Evolutionary conservation across 2,329 filamentous ascomycete genomes (phyloP).

Genomic region (Alternaria brassicae): DNA sequence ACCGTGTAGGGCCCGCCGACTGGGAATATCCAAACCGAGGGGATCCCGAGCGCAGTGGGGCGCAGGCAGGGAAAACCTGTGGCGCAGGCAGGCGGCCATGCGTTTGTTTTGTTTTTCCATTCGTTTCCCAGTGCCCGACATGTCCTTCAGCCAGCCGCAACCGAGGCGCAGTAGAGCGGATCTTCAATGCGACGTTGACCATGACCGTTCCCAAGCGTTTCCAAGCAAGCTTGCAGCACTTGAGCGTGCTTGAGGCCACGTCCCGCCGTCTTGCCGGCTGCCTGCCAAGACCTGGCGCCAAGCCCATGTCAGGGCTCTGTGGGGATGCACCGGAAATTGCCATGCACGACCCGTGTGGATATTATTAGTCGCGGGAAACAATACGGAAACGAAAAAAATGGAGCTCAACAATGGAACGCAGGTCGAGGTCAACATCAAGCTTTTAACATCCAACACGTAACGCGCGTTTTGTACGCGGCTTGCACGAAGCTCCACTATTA

Average conservation of each 20-base stretch:
- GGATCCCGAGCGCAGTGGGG: neutral
- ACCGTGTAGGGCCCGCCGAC: neutral
- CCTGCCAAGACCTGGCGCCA: slow-evolving; percentile 19
- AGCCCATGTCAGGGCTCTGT: slow-evolving; percentile 7
- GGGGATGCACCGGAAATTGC: slow-evolving; percentile 14
- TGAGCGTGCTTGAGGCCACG: slow-evolving; percentile 14
- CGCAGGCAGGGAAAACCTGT: neutral
- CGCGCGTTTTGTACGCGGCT: slow-evolving; percentile 7
- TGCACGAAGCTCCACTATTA: neutral
- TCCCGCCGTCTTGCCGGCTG: slow-evolving; percentile 10
- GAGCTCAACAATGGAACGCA: neutral
- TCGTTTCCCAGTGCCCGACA: neutral
- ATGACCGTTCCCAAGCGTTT: slow-evolving; percentile 17
- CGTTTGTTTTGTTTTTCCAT: neutral
- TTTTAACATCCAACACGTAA: neutral
- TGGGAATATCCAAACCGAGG: neutral
- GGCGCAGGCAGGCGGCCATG: neutral
- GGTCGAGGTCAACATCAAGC: neutral
- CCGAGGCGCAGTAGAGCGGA: neutral
- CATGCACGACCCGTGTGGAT: neutral
- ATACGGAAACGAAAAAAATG: neutral
- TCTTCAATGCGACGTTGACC: neutral
- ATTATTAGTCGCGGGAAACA: neutral
- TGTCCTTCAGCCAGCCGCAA: neutral
- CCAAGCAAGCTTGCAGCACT: slow-evolving; percentile 22